These are phyloP conservation scores for Trichoderma endophyticum DNA, from an alignment of 2,329 filamentous ascomycete genomes.

Conservation along the genomic window DNA sequence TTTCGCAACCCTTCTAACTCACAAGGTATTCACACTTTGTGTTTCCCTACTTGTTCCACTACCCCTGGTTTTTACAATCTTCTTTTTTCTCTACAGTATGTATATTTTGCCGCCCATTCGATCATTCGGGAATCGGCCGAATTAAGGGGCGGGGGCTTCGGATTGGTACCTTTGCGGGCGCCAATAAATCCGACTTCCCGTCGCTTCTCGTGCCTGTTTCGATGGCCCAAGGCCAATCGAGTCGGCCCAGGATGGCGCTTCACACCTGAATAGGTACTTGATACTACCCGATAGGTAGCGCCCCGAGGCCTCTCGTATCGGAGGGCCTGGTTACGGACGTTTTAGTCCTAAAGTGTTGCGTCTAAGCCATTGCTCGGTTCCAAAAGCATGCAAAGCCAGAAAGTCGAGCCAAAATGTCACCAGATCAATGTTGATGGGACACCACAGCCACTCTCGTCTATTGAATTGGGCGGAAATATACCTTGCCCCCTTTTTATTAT, in stretches of 20 bases:
- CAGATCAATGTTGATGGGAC: not conserved
- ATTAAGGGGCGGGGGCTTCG: not conserved
- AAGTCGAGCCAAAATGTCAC: not conserved
- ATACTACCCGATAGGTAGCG: not conserved
- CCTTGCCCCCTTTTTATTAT: not conserved
- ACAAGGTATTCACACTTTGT: not conserved
- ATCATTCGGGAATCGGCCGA: slow-evolving; percentile 3
- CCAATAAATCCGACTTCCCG: not conserved
- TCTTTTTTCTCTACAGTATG: not conserved
- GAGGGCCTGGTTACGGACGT: not conserved
- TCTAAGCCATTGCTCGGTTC: not conserved
- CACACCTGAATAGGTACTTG: not conserved
- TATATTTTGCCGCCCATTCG: not conserved
- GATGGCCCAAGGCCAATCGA: not conserved
- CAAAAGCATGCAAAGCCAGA: not conserved
- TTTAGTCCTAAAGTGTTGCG: not conserved
- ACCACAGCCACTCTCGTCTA: not conserved
- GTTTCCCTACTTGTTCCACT: not conserved
- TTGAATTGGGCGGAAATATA: not conserved
- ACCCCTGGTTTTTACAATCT: not conserved
- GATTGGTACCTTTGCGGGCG: slow-evolving; percentile 1
- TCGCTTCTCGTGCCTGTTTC: not conserved
- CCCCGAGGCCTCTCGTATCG: not conserved
- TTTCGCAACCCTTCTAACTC: not conserved
- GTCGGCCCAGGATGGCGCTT: not conserved